Base-by-base conservation (phyloP, 2,329 filamentous ascomycete genomes). In the Neonectria faginata region DNA sequence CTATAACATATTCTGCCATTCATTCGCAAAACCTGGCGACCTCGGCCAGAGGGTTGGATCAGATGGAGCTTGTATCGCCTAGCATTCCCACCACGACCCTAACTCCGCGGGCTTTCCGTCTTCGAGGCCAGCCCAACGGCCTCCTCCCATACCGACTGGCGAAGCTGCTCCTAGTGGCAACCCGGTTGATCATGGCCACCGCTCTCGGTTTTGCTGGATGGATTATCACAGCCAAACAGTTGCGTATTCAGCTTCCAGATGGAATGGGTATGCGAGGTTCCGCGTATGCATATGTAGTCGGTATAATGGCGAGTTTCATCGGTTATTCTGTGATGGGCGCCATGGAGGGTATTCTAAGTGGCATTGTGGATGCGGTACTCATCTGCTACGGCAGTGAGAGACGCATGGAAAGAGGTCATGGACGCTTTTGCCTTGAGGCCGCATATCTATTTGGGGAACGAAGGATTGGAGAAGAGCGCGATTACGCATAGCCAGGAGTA, bases 301-400 rank as follows among this genome's bases (percentile, higher is more conserved):
- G 94, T 10, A 79, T 99, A 67, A 91, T 98, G 70, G 96, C 96
- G 16, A 93, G 92, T 65, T 94, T 95, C 59, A 97, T 99, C 71
- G 96, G 96, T 8, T 99, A 96, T 90, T 94, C 93, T 5, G 90
- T 98, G 1, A 83, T 99, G 55, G 93, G 94, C 27, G 92, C 94
- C 2, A 95, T 97, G 86, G 94, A 97, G 76, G 92, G 93, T 14
- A 91, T 97, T 18, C 81, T 97, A 25, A 92, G 92, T 56, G 93
- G 93, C 57, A 94, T 97, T 57, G 88, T 97, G 5, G 94, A 97
- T 78, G 94, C 92, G 3, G 90, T 93, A 39, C 87, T 98, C 25
- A 91, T 99, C 12, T 99, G 96, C 82, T 98, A 97, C 87, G 94
- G 92, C 27, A 97, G 93, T 74, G 96, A 99, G 80, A 86, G 91